Evolutionary conservation across 2,329 filamentous ascomycete species (phyloP), one percentile per base, ranked within the genome.

Genomic region (Sporothrix luriei): DNA sequence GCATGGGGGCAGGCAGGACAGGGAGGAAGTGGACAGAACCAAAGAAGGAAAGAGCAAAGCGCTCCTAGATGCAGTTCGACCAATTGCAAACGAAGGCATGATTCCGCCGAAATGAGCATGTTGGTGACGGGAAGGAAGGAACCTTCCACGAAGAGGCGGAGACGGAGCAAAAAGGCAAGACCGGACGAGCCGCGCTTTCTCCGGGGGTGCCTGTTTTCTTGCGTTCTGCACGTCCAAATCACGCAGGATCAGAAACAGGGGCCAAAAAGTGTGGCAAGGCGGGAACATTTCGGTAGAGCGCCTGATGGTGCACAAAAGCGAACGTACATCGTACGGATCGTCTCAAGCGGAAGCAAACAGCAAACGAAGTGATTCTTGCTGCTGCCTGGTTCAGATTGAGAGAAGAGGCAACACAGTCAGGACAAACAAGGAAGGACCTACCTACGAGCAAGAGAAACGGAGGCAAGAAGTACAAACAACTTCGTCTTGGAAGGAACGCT

Each of bases 1-100:
- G 16, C 16, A 16, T 29, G 62, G 14, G 62, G 40, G 43, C 19
- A 65, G 24, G 13, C 11, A 51, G 46, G 21, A 66, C 43, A 66
- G 64, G 40, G 49, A 40, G 33, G 51, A 16, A 7, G 64, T 24
- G 55, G 55, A 66, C 40, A 54, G 46, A 13, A 19, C 49, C 64
- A 33, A 13, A 66, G 10, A 24, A 19, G 64, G 64, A 66, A 66
- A 55, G 49, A 40, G 26, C 64, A 11, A 55, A 65, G 43, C 29
- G 51, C 55, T 59, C 29, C 29, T n/a, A 29, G 29, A 57, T 16
- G 33, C 29, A 55, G n/a, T 33, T 29, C 40, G 55, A 29, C 38
- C 19, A 33, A 33, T 21, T 33, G 55, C 29, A 57, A 38, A 51
- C n/a, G 16, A 26, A 65, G 61, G 29, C 29, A n/a, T 14, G n/a